phyloP scores from a whole-genome alignment of 78 protist genomes.

The Goniomonas avonlea region DNA sequence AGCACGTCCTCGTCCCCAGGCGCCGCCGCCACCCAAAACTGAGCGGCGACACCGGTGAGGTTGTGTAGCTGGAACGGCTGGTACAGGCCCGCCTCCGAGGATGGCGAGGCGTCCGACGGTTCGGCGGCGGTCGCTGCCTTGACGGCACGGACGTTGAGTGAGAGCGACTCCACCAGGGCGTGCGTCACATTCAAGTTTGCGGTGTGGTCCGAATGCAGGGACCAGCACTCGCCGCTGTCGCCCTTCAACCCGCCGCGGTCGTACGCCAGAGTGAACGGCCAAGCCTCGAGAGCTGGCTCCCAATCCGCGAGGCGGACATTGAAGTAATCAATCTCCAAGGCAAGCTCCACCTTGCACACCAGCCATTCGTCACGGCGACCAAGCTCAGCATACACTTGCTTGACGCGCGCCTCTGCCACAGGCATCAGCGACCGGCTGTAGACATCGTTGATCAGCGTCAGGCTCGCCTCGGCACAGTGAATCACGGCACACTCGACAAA shows the following conservation, averaged over 20 bases:
- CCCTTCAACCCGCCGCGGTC: background rate
- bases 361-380: background rate
- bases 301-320: background rate
- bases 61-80: conserved; percentile 11
- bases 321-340: conserved; percentile 10
- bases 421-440: background rate
- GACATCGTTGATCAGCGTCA: conserved; percentile 11
- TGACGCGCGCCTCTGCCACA: background rate
- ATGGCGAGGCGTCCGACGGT: background rate
- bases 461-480: background rate
- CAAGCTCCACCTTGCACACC: background rate
- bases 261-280: conserved; percentile 10
- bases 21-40: background rate
- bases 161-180: background rate
- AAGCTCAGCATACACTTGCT: background rate
- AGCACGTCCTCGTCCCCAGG: background rate
- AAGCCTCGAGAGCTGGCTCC: conserved; percentile 1
- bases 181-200: conserved; percentile 4
- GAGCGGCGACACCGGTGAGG: background rate
- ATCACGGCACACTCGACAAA: no score
- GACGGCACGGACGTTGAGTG: conserved; percentile 4
- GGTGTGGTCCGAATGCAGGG: no score
- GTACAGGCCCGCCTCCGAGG: no score
- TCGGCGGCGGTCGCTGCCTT: background rate
- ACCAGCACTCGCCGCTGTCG: no score